Base-by-base conservation (phyloP, 768 basidiomycete genomes). In the Guyanaporus albipodus region DNA sequence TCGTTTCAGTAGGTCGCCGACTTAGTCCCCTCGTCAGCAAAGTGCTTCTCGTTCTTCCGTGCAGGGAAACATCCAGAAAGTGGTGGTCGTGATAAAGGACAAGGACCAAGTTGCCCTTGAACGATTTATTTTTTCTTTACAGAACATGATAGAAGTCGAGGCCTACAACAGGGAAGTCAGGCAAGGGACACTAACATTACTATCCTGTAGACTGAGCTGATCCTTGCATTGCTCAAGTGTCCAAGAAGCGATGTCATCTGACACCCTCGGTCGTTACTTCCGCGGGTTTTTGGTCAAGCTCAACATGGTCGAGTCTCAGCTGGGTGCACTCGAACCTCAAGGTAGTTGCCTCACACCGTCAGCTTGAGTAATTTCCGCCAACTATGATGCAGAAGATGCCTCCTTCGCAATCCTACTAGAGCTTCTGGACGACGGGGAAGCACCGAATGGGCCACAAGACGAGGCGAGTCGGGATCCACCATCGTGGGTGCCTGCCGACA, bases 371-470 rank as follows among this genome's bases (percentile, higher is more conserved):
- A 32, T 28, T 15, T 17, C 26, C 48, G 10, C 9, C 34, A 28
- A 52, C 41, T n/a, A 24, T 34, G 24, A 45, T 22, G 17, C 48
- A 83, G 85, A 82, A 46, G 83, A 91, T 48, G 71, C 79, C 17
- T 86, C 89, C 0, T 95, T 94, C 56, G 83, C 84, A 1, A 79
- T 95, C 45, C 63, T 91, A n/a, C 66, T 94, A 18, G 92, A 94
- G 59, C 74, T 92, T 42, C 77, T 77, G 55, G 86, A 89, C 43
- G 78, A 81, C 35, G 72, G 69, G 43, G 74, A 74, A 8, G 85
- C 85, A 0, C 69, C 78, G 4, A 70, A 71, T 4, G 71, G 73
- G 1, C 69, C 40, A 9, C 50, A 71, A 12, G 72, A 70, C 19
- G 77, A 82, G 60, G 79, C 66, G 48, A 28, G 41, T 22, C 71